Conservation (phyloP, 208 protist genomes). For the Acanthamoeba castellanii region DNA sequence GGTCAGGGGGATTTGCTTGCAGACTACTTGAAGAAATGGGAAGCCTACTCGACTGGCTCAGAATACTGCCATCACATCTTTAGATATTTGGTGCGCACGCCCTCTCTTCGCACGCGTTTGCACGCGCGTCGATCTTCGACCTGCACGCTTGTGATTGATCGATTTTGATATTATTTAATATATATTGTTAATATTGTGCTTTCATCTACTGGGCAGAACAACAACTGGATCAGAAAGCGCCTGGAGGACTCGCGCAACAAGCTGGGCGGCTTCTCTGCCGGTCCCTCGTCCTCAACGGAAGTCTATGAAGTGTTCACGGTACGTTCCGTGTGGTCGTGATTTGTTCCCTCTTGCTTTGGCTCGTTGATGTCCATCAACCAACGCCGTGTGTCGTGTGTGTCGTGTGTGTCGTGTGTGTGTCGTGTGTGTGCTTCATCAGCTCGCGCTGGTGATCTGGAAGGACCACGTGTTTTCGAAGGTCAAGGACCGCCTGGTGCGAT, state of each 20-base stretch:
- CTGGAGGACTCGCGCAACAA: constrained; percentile 77
- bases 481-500: constrained; percentile 79
- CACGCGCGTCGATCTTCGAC: background rate
- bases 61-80: constrained; percentile 85
- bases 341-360: background rate
- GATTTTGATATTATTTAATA: too few relatives aligned
- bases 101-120: background rate
- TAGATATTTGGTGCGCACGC: constrained; percentile 74
- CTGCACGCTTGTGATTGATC: too few relatives aligned
- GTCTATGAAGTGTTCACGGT: constrained; percentile 83
- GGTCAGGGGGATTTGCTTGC: constrained; percentile 64
- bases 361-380: too few relatives aligned
- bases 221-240: constrained; percentile 85
- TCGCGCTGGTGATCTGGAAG: constrained; percentile 84
- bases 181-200: background rate
- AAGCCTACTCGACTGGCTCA: constrained; percentile 78
- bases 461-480: constrained; percentile 81
- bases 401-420: too few relatives aligned
- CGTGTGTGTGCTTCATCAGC: background rate
- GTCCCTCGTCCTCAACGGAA: constrained; percentile 73
- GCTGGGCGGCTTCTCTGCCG: constrained; percentile 44
- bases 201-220: constrained; percentile 67
- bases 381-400: too few relatives aligned
- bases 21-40: constrained; percentile 84
- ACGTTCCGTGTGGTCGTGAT: background rate